Base-by-base conservation (phyloP, 257 asterid genomes). In the Voacanga thouarsii region DNA sequence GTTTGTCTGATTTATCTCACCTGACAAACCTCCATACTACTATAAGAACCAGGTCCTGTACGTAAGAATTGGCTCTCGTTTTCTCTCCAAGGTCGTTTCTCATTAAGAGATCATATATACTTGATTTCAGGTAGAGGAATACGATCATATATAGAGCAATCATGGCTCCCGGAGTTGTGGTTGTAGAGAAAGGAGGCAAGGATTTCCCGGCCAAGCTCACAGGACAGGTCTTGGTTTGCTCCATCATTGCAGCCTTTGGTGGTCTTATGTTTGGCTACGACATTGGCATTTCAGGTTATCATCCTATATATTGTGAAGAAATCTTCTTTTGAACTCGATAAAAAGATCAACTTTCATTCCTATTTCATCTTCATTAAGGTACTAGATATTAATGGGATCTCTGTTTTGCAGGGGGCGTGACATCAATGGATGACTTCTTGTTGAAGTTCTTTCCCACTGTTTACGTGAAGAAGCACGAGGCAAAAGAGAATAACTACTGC, bases 251-350 rank as follows among this genome's bases (percentile, higher is more conserved):
- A 1, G 93, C 93, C 45, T 85, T 75, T 15, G 91, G 89, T 16
- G 93, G 93, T 19, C 88, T 89, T 43, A 89, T 89, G 90, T 89
- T 87, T 65, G 93, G 93, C 83, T 89, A 78, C 16, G 87, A 86
- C 47, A 81, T 86, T 24, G 89, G 85, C 12, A 86, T 86, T 47
- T 86, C 88, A 68, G 92, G 92, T 86, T 18, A 44, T 56, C 2
- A 8, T 55, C 24, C 9, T 4, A 4, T 15, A 18, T 0, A 55
- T 55, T 16, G 15, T 55, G 3, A 15, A 15, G 61, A 0, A 19
- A 2, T 55, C 61, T 18, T 55, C 10, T 21, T 19, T 53, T 18
- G 59, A 1, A 14, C 1, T 14, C 16, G 23, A 53, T 53, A 18
- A 44, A 44, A 5, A 33, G 37, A 33, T 33, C 37, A 33, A 33